Base-by-base conservation (phyloP, 805 yeast genomes). In the Starmerella stellata region DNA sequence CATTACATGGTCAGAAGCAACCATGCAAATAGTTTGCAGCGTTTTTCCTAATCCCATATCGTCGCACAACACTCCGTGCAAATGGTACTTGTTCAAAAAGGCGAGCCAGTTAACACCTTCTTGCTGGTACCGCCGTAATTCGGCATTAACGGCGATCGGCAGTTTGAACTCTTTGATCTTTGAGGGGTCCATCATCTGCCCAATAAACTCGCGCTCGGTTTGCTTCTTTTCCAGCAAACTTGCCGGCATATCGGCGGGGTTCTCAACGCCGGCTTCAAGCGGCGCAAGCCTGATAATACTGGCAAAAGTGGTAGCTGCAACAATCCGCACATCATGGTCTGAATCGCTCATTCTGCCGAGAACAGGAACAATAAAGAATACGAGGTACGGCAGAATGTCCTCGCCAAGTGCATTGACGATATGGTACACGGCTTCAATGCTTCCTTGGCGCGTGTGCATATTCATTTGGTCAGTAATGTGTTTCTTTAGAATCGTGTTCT, bases 21-120 rank as follows among this genome's bases (percentile, higher is more conserved):
- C 83, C 48, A 92, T 87, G 60, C 98, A 90, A 52, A 90, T 85
- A 0, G 98, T 85, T 59, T 90, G 99, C 43, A 90, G 65, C 0
- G 99, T 90, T 56, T 90, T 90, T 38, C 99, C 99, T 23, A 90
- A 66, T 5, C 99, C 99, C 99, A 90, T 90, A 72, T 90, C 99
- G 57, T 90, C 99, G 72, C 98, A 90, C 36, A 90, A 64, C 52
- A 90, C 87, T 38, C 99, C 99, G 61, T 90, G 99, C 38, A 90
- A 63, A 57, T 87, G 94, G 55, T 90, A 90, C 52, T 80, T 80
- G 61, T 90, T 90, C 52, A 90, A 67, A 54, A 90, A 90, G 7
- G 94, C 94, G 38, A 90, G 65, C 99, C 99, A 90, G 56, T 87
- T 90, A 29, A 90, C 92, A 58, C 99, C 99, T 44, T 90, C 96